Conservation (phyloP, 176 grass and related monocot species). For the Eragrostis nindensis region DNA sequence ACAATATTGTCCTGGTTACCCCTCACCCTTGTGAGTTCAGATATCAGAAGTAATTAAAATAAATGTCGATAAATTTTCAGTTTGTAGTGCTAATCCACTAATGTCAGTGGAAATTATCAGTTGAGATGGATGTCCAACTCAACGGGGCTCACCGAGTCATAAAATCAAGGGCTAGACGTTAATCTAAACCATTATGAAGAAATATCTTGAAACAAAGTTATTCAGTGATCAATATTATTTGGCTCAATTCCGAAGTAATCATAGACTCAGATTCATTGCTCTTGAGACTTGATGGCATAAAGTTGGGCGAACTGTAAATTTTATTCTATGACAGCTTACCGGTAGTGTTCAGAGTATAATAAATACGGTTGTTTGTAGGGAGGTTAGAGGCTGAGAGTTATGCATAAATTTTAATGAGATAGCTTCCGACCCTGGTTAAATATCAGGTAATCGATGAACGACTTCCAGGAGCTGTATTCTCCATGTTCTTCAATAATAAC, state of each 20-base stretch:
- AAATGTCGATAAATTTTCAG: neutral
- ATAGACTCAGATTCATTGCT: neutral
- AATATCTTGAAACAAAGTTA: neutral
- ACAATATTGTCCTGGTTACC: neutral
- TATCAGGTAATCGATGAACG: constrained; percentile 52
- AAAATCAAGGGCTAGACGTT: too few relatives aligned
- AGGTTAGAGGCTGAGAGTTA: constrained; percentile 5
- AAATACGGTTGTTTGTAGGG: constrained; percentile 16
- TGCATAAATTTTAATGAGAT: constrained; percentile 13
- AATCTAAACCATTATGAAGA: neutral
- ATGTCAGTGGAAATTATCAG: neutral
- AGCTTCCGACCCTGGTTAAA: constrained; percentile 1
- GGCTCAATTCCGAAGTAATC: neutral
- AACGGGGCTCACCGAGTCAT: neutral
- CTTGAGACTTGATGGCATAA: neutral
- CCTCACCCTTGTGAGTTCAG: neutral
- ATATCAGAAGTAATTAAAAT: neutral
- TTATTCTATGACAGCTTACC: neutral
- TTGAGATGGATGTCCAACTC: neutral
- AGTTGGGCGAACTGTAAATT: constrained; percentile 1
- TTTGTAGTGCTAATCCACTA: neutral
- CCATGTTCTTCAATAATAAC: constrained; percentile 56
- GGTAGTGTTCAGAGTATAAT: neutral
- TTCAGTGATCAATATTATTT: neutral
- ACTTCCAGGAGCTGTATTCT: constrained; percentile 55